These are phyloP conservation scores for Paratinospora sagittata DNA, from an alignment of 164 flowering plant species.

Conservation along the genomic window DNA sequence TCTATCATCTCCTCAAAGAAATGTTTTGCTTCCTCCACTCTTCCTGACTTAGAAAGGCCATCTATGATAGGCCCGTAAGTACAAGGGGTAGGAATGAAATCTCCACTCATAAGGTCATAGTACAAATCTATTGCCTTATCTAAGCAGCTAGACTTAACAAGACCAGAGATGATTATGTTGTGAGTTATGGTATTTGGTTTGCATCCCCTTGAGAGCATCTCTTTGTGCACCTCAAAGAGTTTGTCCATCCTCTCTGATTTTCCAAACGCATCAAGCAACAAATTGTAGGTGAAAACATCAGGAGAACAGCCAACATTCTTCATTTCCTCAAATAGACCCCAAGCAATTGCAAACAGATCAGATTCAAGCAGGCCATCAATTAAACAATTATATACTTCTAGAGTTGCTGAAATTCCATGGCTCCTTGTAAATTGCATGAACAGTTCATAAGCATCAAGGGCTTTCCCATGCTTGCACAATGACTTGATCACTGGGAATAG, in stretches of 20 bases:
- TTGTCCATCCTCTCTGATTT: conserved; percentile 49
- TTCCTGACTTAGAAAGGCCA: conserved; percentile 67
- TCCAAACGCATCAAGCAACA: conserved; percentile 61
- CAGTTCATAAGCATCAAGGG: conserved; percentile 44
- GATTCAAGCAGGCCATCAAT: conserved; percentile 61
- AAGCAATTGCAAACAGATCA: conserved; percentile 35
- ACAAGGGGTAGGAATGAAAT: conserved; percentile 72
- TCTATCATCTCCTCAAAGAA: conserved; percentile 74
- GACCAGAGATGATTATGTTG: conserved; percentile 69
- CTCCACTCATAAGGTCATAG: conserved; percentile 70
- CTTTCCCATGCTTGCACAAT: conserved; percentile 46
- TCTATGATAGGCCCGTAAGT: conserved; percentile 94
- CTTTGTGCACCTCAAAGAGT: conserved; percentile 49
- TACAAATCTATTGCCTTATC: conserved; percentile 65
- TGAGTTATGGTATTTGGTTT: conserved; percentile 59
- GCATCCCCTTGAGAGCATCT: conserved; percentile 62
- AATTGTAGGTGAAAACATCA: conserved; percentile 63
- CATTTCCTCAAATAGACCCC: conserved; percentile 62
- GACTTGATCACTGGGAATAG: conserved; percentile 44
- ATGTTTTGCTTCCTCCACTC: conserved; percentile 64
- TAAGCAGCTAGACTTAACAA: conserved; percentile 50
- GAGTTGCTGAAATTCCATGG: conserved; percentile 39
- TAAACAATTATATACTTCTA: conserved; percentile 47
- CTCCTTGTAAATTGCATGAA: conserved; percentile 45
- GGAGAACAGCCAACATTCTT: conserved; percentile 49